Conservation (phyloP, 106 monocot genomes). For the Dendrobium chrysotoxum region DNA sequence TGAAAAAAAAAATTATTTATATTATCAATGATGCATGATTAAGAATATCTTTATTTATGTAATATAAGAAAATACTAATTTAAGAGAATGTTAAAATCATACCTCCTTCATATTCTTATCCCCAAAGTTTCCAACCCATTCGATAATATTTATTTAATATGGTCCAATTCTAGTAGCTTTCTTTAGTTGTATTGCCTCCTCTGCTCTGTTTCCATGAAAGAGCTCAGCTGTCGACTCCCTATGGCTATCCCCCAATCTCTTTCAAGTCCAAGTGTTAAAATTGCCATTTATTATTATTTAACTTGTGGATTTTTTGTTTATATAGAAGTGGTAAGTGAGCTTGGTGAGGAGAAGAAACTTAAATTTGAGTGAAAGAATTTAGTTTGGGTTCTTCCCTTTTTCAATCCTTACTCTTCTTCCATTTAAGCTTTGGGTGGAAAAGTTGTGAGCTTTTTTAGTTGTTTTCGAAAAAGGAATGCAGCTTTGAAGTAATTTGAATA, state of each 20-base stretch:
- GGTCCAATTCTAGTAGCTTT: background rate
- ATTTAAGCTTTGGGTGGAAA: too few relatives aligned
- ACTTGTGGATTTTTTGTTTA: background rate
- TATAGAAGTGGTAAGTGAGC: background rate
- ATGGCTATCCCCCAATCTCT: background rate
- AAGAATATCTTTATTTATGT: too few relatives aligned
- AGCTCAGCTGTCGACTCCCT: background rate
- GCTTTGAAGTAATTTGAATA: background rate
- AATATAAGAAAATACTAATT: background rate
- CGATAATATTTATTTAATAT: background rate
- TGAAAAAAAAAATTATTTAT: too few relatives aligned
- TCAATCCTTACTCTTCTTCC: background rate
- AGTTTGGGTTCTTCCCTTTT: background rate
- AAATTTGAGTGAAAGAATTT: background rate
- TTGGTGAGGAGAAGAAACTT: background rate
- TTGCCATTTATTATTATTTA: background rate
- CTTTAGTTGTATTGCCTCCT: background rate
- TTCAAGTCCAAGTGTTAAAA: background rate
- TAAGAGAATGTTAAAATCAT: conserved; percentile 2
- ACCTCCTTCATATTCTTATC: background rate
- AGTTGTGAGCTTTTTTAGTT: background rate
- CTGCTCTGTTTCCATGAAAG: conserved; percentile 9
- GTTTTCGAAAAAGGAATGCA: background rate
- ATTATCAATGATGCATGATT: too few relatives aligned
- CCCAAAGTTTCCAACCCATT: background rate